Evolutionary conservation across 331 rosid species (phyloP), one percentile per base, ranked within the genome.

Genomic region (Quercus tomentella): DNA sequence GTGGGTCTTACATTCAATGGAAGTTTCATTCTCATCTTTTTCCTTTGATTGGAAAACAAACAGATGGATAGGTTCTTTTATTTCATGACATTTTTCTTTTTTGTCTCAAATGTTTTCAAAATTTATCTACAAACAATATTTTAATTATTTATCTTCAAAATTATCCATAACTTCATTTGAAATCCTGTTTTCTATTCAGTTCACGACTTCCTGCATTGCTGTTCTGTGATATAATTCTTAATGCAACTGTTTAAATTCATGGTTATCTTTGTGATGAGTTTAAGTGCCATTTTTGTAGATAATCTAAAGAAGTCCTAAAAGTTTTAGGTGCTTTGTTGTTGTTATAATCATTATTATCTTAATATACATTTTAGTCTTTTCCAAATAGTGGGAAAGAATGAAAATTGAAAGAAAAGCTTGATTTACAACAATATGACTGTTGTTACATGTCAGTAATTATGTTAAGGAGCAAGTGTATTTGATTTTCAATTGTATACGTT

Each of bases 51-150:
- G 51, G 23, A 16, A 33, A 72, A 21, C 35, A 72, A 76, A 62
- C 67, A 76, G 12, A 58, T 9, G 56, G 72, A 49, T 70, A 71
- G 56, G 79, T 85, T 72, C 86, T 63, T 83, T 86, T 33, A 33
- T 31, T 30, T 30, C 31, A 30, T 30, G 31, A 28, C 30, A 2
- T 28, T 4, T 3, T 3, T 28, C 0, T 28, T 28, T 28, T 23
- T 25, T 5, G 33, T 61, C 33, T 2, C 31, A 61, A 1, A 22
- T 60, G 18, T 12, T 4, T 3, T 61, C 68, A 12, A 33, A 66
- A 76, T 62, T 7, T 49, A 76, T 12, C 31, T 21, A 14, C 4
- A 26, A 20, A 6, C 4, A 66, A 4, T 15, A 52, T 52, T 55
- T 43, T n/a, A 54, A 56, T 35, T 33, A 2, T 54, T 33, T 69